Evolutionary conservation across 345 rosid genomes (phyloP), one percentile per base, ranked within the genome.

Genomic region (Pelargonium nanum): DNA sequence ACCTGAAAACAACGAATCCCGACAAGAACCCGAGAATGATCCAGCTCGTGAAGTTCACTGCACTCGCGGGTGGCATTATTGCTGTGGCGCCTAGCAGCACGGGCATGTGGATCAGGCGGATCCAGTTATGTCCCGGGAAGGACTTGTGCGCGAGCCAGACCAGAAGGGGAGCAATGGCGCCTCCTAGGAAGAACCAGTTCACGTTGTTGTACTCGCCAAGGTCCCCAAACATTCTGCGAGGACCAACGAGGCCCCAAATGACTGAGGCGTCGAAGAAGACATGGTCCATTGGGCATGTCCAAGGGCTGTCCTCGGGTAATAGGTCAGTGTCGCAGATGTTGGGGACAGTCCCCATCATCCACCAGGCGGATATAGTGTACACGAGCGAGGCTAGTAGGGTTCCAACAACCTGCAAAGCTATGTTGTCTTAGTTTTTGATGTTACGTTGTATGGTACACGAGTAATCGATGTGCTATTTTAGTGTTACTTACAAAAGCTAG

Each of bases 181-280:
- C 92, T 0, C 66, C 77, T 0, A 79, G 69, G 62, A 90, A 90
- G 82, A 83, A 87, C 90, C 88, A 85, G 55, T 90, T 90, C 22
- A 87, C 59, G 0, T 63, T 67, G 24, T 74, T 70, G 25, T 90
- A 90, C 61, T 78, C 80, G n/a, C 97, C 95, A 0, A 74, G 78
- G 59, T 75, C 65, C 19, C 95, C 95, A 4, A 87, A 90, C 61
- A 87, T 87, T 60, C 95, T 75, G 1, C 83, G 84, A 0, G 95
- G 93, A 10, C 97, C 97, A 0, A 85, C 85, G 1, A 90, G 90
- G 48, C 95, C 95, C 95, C 95, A 87, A 22, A 90, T 87, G 28
- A 89, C 95, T 0, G 92, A 87, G 9, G 93, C 92, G 26, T 82
- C 88, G 12, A 73, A 90, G 72, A 87, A 90, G 20, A 85, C 92